A percentile compares a stretch with the other conserved stretches of the same genome.
Evolutionary conservation across 352 stramenopile genomes (phyloP).

Genomic region (Saprolegnia parasitica): DNA sequence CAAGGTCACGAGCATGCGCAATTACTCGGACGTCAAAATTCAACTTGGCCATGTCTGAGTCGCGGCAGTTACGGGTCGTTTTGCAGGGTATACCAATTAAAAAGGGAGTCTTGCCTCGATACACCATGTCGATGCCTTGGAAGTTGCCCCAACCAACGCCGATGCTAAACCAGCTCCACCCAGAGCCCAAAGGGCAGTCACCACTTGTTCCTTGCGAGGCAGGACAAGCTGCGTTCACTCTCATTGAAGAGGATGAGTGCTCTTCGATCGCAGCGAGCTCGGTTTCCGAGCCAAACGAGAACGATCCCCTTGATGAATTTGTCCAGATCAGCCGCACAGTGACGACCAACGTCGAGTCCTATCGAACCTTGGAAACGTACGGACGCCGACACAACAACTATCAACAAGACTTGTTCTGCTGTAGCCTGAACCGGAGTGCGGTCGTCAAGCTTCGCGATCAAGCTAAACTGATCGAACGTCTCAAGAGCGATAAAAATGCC

Average conservation of each 20-base stretch:
- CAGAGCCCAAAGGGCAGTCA: not conserved
- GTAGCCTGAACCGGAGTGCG: conserved; percentile 23
- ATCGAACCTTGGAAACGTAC: conserved; percentile 18
- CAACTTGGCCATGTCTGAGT: not conserved
- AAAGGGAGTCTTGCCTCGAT: not conserved
- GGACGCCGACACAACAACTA: not conserved
- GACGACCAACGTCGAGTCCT: not conserved
- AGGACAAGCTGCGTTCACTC: not conserved
- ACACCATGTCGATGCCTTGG: not conserved
- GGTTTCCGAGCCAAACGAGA: too few species aligned
- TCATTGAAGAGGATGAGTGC: too few species aligned
- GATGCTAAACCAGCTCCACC: not conserved
- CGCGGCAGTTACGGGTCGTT: not conserved
- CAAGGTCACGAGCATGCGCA: not conserved
- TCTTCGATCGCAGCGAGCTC: too few species aligned
- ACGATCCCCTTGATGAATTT: not conserved
- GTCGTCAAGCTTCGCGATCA: conserved; percentile 47
- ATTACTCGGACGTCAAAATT: not conserved
- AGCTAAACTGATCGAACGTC: conserved; percentile 38
- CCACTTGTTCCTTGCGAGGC: not conserved
- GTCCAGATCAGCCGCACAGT: not conserved
- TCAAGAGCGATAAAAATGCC: conserved; percentile 55
- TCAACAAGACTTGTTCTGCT: too few species aligned
- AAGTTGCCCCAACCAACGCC: not conserved
- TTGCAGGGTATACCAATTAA: not conserved